Evolutionary conservation across 1,139 yeast genomes (phyloP), one percentile per base, ranked within the genome.

Genomic region (Nakaseomyces kungkrabaensis): DNA sequence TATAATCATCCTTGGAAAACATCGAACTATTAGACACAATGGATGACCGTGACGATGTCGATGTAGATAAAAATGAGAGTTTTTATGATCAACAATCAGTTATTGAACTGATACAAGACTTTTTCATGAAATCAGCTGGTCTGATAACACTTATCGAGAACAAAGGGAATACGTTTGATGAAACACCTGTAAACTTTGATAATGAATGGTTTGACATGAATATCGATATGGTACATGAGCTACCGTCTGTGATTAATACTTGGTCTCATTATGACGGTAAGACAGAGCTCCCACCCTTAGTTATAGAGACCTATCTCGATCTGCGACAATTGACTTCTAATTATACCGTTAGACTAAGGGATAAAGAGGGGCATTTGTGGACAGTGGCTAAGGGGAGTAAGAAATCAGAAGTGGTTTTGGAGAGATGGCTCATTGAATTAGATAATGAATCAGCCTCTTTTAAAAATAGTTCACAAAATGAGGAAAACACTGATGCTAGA

Each of bases 371-470:
- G 41, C 69, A 68, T 51, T 56, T 69, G n/a, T 76, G 78, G 77
- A 70, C 73, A 36, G 81, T 79, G 11, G 72, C 77, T 13, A 74
- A 72, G 51, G 79, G 80, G 17, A 73, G 74, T 2, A 80, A 76
- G 61, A 83, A 82, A 59, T 72, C 79, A 11, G 97, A 90, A 66
- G 78, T 92, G 17, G 96, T 92, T 1, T 69, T 92, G 51, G 98
- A 92, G 63, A 74, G 98, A 52, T 92, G 98, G 98, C 72, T 88
- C 27, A 71, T 92, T 37, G 96, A 89, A 65, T 78, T 89, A 55
- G 90, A 83, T 58, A 58, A 68, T 24, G 60, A 59, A 17, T 57
- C 61, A 5, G 51, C 59, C 2, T 66, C 68, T 46, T 59, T 57
- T 48, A 70, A 58, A 56, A 38, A 61, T 53, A 57, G 52, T 7